phyloP scores from a whole-genome alignment of 2,329 filamentous ascomycete species.

The Apiospora aurea region DNA sequence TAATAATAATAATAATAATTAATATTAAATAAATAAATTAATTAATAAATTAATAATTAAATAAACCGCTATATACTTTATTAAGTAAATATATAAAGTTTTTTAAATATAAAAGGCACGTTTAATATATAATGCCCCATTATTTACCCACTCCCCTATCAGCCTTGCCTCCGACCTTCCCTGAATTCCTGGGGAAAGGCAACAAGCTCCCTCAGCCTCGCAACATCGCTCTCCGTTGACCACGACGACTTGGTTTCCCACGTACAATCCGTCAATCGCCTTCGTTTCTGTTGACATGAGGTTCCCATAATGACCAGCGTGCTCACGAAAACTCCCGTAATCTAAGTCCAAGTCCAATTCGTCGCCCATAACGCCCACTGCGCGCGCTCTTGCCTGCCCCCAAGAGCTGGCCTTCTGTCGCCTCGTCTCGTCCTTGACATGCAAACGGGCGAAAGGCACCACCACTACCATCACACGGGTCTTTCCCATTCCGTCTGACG shows the following conservation, averaged over 20 bases:
- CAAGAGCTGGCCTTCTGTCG: constrained; percentile 4
- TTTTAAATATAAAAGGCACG: too few relatives aligned
- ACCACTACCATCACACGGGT: background rate
- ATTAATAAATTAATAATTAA: too few relatives aligned
- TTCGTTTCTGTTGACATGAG: background rate
- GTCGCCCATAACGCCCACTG: background rate
- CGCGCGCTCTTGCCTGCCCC: background rate
- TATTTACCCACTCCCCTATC: constrained; percentile 2
- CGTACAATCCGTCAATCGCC: background rate
- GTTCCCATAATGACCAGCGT: background rate
- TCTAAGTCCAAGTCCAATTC: constrained; percentile 1
- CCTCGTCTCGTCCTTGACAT: background rate
- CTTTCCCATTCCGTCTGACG: background rate
- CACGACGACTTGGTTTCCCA: background rate
- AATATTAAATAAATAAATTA: too few relatives aligned
- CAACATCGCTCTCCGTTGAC: background rate
- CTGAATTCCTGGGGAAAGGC: constrained; percentile 18
- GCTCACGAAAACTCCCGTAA: background rate
- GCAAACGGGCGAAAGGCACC: background rate
- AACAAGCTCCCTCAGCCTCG: constrained; percentile 16
- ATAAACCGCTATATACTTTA: background rate
- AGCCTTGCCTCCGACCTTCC: constrained; percentile 3
- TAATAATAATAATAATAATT: too few relatives aligned
- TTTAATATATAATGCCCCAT: background rate
- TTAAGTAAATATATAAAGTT: background rate